phyloP scores from a whole-genome alignment of 2,329 filamentous ascomycete species.

The Macrophomina phaseolina region DNA sequence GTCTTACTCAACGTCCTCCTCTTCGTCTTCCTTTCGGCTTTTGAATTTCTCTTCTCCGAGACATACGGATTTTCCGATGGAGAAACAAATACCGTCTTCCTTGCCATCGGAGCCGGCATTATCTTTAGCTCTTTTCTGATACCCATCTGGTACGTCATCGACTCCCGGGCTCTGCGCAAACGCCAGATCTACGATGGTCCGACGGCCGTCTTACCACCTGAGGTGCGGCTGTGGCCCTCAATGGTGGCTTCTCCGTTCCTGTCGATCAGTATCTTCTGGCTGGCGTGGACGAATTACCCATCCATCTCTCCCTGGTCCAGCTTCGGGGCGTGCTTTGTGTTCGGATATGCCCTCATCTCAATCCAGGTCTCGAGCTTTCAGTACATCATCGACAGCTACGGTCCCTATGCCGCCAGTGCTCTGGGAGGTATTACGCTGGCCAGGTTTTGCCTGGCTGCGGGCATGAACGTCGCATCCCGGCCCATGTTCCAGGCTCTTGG shows the following conservation, averaged over 20 bases:
- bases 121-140: conserved; percentile 43
- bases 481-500: conserved; percentile 50
- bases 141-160: conserved; percentile 43
- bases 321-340: conserved; percentile 26
- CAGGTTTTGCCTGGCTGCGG: conserved; percentile 44
- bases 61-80: conserved; percentile 52
- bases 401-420: conserved; percentile 49
- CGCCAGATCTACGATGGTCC: conserved; percentile 32
- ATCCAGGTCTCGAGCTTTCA: conserved; percentile 49
- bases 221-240: conserved; percentile 50
- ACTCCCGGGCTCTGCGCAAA: conserved; percentile 29
- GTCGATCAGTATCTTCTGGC: conserved; percentile 57
- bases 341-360: conserved; percentile 51
- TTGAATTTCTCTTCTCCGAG: conserved; percentile 37
- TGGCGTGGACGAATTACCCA: conserved; percentile 55
- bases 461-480: conserved; percentile 48
- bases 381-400: conserved; percentile 49
- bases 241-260: conserved; percentile 51
- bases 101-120: conserved; percentile 52
- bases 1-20: conserved; percentile 25
- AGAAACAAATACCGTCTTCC: conserved; percentile 52
- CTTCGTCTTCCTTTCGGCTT: conserved; percentile 24
- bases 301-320: conserved; percentile 52
- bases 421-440: conserved; percentile 44
- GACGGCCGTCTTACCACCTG: conserved; percentile 16